These are phyloP conservation scores for Neolentinus lepideus DNA, from an alignment of 1,284 basidiomycete genomes.

Conservation along the genomic window DNA sequence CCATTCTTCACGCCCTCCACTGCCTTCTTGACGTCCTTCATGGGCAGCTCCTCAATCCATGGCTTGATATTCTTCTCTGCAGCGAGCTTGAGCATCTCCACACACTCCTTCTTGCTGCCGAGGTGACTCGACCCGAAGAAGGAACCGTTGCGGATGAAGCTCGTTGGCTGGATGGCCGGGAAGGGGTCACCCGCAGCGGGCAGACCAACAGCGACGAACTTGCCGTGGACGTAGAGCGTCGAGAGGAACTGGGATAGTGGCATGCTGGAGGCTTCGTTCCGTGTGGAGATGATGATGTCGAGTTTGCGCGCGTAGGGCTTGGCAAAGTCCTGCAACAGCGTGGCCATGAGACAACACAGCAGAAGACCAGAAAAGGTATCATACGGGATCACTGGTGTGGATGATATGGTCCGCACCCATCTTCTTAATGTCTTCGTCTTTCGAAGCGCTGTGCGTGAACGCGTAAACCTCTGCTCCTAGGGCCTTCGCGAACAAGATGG, in stretches of 20 bases:
- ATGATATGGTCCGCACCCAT: slow-evolving; percentile 55
- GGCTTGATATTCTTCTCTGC: slow-evolving; percentile 45
- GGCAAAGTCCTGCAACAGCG: not conserved
- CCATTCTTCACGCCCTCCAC: slow-evolving; percentile 46
- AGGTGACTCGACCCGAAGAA: slow-evolving; percentile 40
- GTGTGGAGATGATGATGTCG: slow-evolving; percentile 57
- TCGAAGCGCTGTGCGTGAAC: slow-evolving; percentile 57
- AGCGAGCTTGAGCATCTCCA: slow-evolving; percentile 56
- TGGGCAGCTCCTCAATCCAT: slow-evolving; percentile 46
- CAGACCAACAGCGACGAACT: slow-evolving; percentile 48
- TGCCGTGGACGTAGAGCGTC: slow-evolving; percentile 44
- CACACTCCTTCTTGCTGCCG: slow-evolving; percentile 55
- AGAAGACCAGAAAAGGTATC: not conserved
- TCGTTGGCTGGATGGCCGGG: slow-evolving; percentile 26
- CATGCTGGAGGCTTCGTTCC: slow-evolving; percentile 22
- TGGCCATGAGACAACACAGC: not conserved
- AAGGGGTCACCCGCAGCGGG: slow-evolving; percentile 32
- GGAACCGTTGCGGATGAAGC: slow-evolving; percentile 32
- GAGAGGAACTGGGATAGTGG: slow-evolving; percentile 31
- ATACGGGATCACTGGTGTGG: slow-evolving; percentile 25
- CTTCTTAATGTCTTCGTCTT: slow-evolving; percentile 57
- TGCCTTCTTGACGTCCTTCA: slow-evolving; percentile 50
- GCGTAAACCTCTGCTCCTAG: slow-evolving; percentile 58
- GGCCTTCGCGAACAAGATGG: slow-evolving; percentile 49
- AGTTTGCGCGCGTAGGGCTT: slow-evolving; percentile 18